A percentile compares a stretch with the other conserved stretches of the same genome.
Evolutionary conservation across 176 grass and related monocot genomes (phyloP).

Genomic region (Aegilops speltoides): DNA sequence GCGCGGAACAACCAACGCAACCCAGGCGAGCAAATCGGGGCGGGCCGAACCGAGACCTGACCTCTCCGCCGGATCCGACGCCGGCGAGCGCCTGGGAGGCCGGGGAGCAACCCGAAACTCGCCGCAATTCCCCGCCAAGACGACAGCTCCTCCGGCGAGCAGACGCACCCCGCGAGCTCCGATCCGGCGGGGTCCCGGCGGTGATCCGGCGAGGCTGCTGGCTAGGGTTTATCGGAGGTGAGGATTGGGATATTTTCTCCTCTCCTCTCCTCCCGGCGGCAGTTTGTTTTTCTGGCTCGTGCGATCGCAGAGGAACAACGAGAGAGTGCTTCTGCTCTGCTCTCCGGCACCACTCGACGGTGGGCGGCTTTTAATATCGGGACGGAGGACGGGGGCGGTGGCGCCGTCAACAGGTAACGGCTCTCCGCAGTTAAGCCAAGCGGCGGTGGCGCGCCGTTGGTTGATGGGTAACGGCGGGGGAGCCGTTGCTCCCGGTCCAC

Average conservation of each 20-base stretch:
- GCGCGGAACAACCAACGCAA: background rate
- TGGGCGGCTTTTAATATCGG: constrained; percentile 35
- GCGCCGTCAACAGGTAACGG: constrained; percentile 36
- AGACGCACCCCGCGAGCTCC: background rate
- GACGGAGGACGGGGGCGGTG: background rate
- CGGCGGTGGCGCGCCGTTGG: constrained; percentile 26
- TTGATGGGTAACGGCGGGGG: background rate
- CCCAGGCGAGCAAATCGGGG: constrained; percentile 13
- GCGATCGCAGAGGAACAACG: constrained; percentile 1
- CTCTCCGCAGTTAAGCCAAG: background rate
- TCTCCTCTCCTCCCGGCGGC: background rate
- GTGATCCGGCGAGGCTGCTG: background rate
- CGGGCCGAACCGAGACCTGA: too few species aligned
- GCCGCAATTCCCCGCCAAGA: background rate
- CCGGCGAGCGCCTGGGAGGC: background rate
- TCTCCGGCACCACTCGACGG: background rate
- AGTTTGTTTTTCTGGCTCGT: background rate
- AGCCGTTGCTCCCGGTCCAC: background rate
- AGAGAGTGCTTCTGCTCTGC: background rate
- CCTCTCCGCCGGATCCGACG: constrained; percentile 34
- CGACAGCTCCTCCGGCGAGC: background rate
- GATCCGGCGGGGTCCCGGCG: background rate
- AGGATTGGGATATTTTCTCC: constrained; percentile 21
- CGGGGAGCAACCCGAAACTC: background rate
- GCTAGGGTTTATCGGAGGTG: constrained; percentile 36